These are phyloP conservation scores for Sporisorium sorghi DNA, from an alignment of 1,284 basidiomycete species.

Conservation along the genomic window DNA sequence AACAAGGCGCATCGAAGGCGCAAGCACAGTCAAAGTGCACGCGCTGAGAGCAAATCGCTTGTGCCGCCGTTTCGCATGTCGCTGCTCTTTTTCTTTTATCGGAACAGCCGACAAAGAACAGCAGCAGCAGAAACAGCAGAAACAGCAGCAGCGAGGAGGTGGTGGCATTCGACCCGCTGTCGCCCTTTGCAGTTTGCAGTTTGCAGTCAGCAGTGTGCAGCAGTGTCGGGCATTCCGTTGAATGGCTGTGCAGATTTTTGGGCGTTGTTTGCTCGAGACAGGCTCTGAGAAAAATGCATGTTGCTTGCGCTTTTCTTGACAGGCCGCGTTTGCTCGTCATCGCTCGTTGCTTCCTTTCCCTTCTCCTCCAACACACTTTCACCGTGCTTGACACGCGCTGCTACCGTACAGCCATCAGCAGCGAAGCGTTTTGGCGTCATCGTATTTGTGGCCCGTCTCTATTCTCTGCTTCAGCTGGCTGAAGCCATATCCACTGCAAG, in stretches of 20 bases:
- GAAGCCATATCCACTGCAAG: too few relatives aligned
- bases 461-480: not conserved
- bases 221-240: not conserved
- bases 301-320: constrained; percentile 2
- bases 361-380: not conserved
- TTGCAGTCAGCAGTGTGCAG: too few relatives aligned
- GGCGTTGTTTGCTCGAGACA: not conserved
- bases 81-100: not conserved
- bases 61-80: constrained; percentile 3
- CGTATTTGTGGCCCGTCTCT: not conserved
- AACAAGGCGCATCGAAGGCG: not conserved
- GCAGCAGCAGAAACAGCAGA: too few relatives aligned
- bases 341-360: not conserved
- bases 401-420: not conserved
- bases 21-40: constrained; percentile 1
- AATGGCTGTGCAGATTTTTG: not conserved
- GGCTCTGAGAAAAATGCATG: not conserved
- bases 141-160: not conserved
- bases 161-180: not conserved
- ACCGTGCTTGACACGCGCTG: not conserved
- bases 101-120: not conserved
- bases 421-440: constrained; percentile 6
- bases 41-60: not conserved
- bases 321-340: not conserved
- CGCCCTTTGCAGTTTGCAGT: too few relatives aligned